These are phyloP conservation scores for Bretschneidera sinensis DNA, from an alignment of 345 rosid species.

Conservation along the genomic window DNA sequence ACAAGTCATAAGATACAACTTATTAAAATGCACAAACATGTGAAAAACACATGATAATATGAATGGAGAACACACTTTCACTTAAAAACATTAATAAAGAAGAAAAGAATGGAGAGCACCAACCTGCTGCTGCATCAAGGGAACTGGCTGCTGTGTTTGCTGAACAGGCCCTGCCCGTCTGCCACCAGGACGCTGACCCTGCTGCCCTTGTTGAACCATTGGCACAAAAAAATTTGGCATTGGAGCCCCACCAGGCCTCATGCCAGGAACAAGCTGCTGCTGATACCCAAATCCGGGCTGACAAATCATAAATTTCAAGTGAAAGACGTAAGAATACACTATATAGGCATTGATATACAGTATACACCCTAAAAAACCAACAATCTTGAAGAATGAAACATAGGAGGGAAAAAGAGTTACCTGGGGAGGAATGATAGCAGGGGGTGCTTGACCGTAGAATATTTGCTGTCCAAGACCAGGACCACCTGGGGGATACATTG, in stretches of 20 bases:
- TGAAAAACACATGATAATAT: neutral
- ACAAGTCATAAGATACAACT: neutral
- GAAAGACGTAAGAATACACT: no score
- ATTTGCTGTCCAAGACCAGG: slow-evolving; percentile 79
- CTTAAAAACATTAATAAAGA: no score
- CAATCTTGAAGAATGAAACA: no score
- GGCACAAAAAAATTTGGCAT: slow-evolving; percentile 81
- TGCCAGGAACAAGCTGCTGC: slow-evolving; percentile 89
- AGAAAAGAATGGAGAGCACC: neutral
- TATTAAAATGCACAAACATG: neutral
- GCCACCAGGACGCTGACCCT: slow-evolving; percentile 73
- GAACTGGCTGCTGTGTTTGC: slow-evolving; percentile 74
- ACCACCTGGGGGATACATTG: slow-evolving; percentile 73
- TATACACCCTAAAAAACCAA: no score
- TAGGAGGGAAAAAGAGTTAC: slow-evolving; percentile 26
- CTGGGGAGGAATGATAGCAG: slow-evolving; percentile 79
- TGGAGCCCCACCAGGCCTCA: slow-evolving; percentile 79
- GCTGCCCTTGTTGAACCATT: slow-evolving; percentile 86
- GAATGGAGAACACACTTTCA: no score
- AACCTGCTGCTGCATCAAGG: slow-evolving; percentile 86
- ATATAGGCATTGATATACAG: no score
- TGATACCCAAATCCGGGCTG: slow-evolving; percentile 94
- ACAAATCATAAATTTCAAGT: neutral
- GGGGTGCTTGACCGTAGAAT: slow-evolving; percentile 85
- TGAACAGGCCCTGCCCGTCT: slow-evolving; percentile 62